These are phyloP conservation scores for Colletotrichum karsti DNA, from an alignment of 2,329 filamentous ascomycete genomes.

Conservation along the genomic window DNA sequence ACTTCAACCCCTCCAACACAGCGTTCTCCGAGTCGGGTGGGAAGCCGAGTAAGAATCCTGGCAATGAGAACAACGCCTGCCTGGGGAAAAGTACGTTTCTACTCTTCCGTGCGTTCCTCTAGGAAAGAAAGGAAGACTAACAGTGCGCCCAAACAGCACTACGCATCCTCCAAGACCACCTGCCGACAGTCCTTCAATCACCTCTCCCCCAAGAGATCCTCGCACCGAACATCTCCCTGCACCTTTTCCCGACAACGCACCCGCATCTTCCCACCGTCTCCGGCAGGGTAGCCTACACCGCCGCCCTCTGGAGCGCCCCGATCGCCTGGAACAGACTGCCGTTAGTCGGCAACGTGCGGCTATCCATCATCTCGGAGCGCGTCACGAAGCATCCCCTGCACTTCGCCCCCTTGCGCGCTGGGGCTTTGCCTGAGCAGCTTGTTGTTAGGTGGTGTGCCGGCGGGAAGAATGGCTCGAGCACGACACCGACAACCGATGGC, in stretches of 20 bases:
- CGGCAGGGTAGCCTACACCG: slow-evolving; percentile 85
- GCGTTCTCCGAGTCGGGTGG: slow-evolving; percentile 1
- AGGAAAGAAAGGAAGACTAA: background rate
- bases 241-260: slow-evolving; percentile 80
- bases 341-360: slow-evolving; percentile 86
- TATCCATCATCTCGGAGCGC: slow-evolving; percentile 89
- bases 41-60: slow-evolving; percentile 42
- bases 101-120: background rate
- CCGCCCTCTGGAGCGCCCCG: slow-evolving; percentile 94
- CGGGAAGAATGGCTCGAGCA: slow-evolving; percentile 43
- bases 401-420: slow-evolving; percentile 57
- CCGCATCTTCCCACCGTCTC: slow-evolving; percentile 92
- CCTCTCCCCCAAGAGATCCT: slow-evolving; percentile 80
- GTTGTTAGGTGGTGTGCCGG: slow-evolving; percentile 88
- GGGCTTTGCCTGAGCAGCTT: slow-evolving; percentile 77
- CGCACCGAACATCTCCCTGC: slow-evolving; percentile 75
- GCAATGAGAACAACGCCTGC: slow-evolving; percentile 68
- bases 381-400: slow-evolving; percentile 72
- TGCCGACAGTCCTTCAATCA: slow-evolving; percentile 73
- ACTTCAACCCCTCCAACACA: slow-evolving; percentile 28
- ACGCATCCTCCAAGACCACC: slow-evolving; percentile 69
- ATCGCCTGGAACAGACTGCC: slow-evolving; percentile 96
- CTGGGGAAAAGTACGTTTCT: slow-evolving; percentile 66
- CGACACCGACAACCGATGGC: slow-evolving; percentile 53
- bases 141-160: slow-evolving; percentile 55